Base-by-base conservation (phyloP, 2,329 filamentous ascomycete genomes). In the Colletotrichum graminicola region DNA sequence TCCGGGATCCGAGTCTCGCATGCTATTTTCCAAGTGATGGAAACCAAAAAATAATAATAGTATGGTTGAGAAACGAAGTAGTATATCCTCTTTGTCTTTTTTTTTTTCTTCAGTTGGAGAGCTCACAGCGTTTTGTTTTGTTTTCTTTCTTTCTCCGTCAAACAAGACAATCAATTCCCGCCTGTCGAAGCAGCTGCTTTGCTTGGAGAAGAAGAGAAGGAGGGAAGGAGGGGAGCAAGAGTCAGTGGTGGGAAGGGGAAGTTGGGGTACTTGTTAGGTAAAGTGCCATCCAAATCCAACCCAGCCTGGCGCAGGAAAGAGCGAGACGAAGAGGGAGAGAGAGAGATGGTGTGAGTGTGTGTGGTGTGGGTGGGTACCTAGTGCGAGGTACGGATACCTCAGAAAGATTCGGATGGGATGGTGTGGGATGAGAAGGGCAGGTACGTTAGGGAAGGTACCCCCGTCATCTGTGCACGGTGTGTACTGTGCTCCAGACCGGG, bases 181-280 rank as follows among this genome's bases (percentile, higher is more conserved):
- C 70, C 67, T 52, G 70, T 71, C 67, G 70, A 72, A 72, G 67
- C 67, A 62, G 62, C 14, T 16, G 39, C 36, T 39, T 71, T 66
- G 62, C 70, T 72, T 72, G 70, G 45, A 59, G 70, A 59, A 66
- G 59, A 71, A n/a, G 52, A 60, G 26, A 43, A 47, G 43, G 60
- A 32, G 56, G 51, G 55, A 45, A 34, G 29, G 43, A 32, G 32
- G 54, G 66, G 56, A 62, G 66, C 41, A 71, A 56, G 47, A 62
- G 55, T 59, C n/a, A 54, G 60, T 51, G 61, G 65, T 69, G 66
- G 69, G 69, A 71, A 68, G 68, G 65, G 68, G 64, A 14, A 68
- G 65, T 68, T 71, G 51, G 68, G 69, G 69, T 69, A 72, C 69
- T 72, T 72, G 66, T 72, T 68, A 71, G 68, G 67, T 67, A 60